Conservation (phyloP, 1,139 yeast genomes). For the Suhomyces wounanorum region DNA sequence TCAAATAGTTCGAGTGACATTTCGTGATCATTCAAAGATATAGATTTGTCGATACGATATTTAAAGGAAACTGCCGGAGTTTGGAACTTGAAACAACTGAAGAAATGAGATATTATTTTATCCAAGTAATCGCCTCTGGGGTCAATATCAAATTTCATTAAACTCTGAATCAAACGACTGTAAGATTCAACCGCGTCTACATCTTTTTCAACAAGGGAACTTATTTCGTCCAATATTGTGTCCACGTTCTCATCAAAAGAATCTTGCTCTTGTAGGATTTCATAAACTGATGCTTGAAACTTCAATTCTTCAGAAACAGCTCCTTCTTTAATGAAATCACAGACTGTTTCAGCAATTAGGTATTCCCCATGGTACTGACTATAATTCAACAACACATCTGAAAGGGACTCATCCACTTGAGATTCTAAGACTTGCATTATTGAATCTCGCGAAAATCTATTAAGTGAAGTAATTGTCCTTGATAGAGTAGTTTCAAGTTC, state of each 20-base stretch:
- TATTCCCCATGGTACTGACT: slow-evolving; percentile 17
- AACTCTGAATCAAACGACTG: slow-evolving; percentile 23
- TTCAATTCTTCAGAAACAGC: slow-evolving; percentile 15
- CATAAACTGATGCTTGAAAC: slow-evolving; percentile 23
- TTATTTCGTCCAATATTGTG: background rate
- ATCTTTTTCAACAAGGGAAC: background rate
- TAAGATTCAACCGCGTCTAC: slow-evolving; percentile 18
- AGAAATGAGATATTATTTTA: slow-evolving; percentile 19
- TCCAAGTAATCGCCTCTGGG: slow-evolving; percentile 26
- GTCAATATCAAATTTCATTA: slow-evolving; percentile 19
- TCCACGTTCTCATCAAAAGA: slow-evolving; percentile 3
- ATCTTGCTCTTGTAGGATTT: slow-evolving; percentile 6
- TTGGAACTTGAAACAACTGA: slow-evolving; percentile 17
- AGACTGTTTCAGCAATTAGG: slow-evolving; percentile 21
- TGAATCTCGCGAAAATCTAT: slow-evolving; percentile 1
- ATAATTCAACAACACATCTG: slow-evolving; percentile 21
- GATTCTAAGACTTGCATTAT: background rate
- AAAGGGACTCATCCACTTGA: slow-evolving; percentile 28
- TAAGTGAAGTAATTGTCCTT: background rate
- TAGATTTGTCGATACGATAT: slow-evolving; percentile 33
- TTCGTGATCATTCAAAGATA: slow-evolving; percentile 21
- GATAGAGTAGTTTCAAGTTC: slow-evolving; percentile 9
- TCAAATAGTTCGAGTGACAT: slow-evolving; percentile 36
- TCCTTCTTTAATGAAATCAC: background rate
- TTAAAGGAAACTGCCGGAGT: slow-evolving; percentile 31